Base-by-base conservation (phyloP, 192 early-diverging fungal species). In the Coemansia sp. region DNA sequence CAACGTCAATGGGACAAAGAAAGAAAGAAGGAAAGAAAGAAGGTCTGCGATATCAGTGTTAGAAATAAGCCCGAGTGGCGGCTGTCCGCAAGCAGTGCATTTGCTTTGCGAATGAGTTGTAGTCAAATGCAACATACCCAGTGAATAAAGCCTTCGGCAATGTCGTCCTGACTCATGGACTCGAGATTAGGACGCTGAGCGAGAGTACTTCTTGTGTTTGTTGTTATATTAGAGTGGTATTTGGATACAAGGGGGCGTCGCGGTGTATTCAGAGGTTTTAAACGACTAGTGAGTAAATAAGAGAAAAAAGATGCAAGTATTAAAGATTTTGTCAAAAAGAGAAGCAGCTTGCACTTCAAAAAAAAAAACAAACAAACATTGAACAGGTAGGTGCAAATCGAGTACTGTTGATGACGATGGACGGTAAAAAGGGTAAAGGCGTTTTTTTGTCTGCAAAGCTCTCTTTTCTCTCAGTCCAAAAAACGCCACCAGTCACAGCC, bases 71-170 rank as follows among this genome's bases (percentile, higher is more conserved):
- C n/a, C n/a, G n/a, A n/a, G n/a, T n/a, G n/a, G 29, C 12, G n/a
- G 20, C 33, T 52, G 15, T 42, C 28, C 9, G 21, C 25, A n/a
- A n/a, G 16, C 42, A 39, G 49, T 40, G 52, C 4, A 37, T 18
- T 51, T 46, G 30, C 40, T 28, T 59, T 67, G 20, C 9, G 25
- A 20, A 52, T 23, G 8, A 26, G 23, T 15, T 29, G 51, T 26
- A 29, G 25, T 13, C 15, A 46, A 46, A 46, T 16, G 21, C 20
- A 55, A 67, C 77, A 60, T 67, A 79, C 77, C 77, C 77, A 80
- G 56, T 71, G 61, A 64, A 80, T 68, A 74, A 80, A 80, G 77
- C 77, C 69, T 52, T 68, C 55, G 25, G 77, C 77, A 43, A 80
- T 80, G 57, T 71, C 68, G 34, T 80, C 72, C 34, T 74, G 77